Conservation (phyloP, 2,329 filamentous ascomycete species). For the Cadophora sp. region DNA sequence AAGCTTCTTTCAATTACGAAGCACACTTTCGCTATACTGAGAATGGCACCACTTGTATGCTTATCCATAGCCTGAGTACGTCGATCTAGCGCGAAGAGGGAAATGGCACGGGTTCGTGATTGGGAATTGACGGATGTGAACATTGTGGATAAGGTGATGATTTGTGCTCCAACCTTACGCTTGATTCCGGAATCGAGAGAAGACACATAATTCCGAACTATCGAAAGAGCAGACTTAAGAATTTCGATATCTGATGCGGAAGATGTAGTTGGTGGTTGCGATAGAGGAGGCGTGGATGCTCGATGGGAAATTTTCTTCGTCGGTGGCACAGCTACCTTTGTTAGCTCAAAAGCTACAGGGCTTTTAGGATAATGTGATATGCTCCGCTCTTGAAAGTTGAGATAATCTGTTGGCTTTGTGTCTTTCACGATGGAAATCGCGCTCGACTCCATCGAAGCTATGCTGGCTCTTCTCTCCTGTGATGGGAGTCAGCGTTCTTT, state of each 20-base stretch:
- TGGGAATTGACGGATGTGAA: background rate
- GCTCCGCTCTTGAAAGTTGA: background rate
- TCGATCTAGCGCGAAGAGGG: background rate
- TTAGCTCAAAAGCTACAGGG: background rate
- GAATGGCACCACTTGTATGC: background rate
- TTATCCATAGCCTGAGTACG: background rate
- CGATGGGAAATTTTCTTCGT: background rate
- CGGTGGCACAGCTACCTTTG: background rate
- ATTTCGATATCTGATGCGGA: background rate
- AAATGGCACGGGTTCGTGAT: background rate
- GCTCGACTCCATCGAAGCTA: no score
- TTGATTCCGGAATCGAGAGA: constrained; percentile 1
- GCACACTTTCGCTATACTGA: constrained; percentile 8
- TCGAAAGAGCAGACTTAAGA: background rate
- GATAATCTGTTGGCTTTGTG: background rate
- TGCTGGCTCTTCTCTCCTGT: background rate
- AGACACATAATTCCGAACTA: background rate
- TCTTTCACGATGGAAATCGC: background rate
- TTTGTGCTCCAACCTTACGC: background rate
- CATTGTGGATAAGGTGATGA: background rate
- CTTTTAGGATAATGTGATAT: no score
- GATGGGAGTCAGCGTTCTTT: no score
- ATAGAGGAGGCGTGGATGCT: background rate
- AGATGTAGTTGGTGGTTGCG: background rate
- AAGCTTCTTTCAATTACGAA: constrained; percentile 14